Base-by-base conservation (phyloP, 1,284 basidiomycete species). In the Malassezia nana region DNA sequence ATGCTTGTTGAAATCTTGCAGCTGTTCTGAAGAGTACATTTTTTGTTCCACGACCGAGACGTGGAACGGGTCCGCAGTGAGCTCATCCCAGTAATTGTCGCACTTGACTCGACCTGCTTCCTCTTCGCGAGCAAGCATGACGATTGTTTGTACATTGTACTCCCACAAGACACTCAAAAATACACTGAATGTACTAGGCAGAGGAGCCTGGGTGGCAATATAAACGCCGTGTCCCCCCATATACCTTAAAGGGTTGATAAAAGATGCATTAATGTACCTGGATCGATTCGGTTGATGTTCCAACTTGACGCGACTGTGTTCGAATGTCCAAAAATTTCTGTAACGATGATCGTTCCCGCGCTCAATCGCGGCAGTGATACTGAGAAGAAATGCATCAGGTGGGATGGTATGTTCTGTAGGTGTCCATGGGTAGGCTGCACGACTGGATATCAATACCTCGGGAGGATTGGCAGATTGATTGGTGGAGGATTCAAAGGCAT, bases 321-420 rank as follows among this genome's bases (percentile, higher is more conserved):
- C 90, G 67, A 91, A 95, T 0, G 90, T 90, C 90, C 90, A 95
- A 51, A 95, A 92, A 70, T 95, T 87, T 67, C 89, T 90, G 74
- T 74, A 79, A 12, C 76, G 65, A 66, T 96, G 96, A 79, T 96
- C 91, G 10, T 83, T 80, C 10, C 92, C 92, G 63, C 92, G 87
- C 76, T 96, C 92, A 4, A 98, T 81, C 2, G 89, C 92, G 4
- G 92, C 92, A 0, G 88, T 89, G 63, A 98, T 98, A 57, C 88
- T 90, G 75, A 85, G 95, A 9, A 68, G 91, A 82, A 78, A 92
- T 0, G 49, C 47, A 32, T 54, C 40, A 29, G 39, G 28, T 38
- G 52, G 20, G 52, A 57, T 12, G 45, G 46, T n/a, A 35, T 43
- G 43, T 7, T 31, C 28, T 20, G 46, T 48, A 2, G 56, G 46